phyloP scores from a whole-genome alignment of 1,284 basidiomycete species.

The Naganishia sp. region DNA sequence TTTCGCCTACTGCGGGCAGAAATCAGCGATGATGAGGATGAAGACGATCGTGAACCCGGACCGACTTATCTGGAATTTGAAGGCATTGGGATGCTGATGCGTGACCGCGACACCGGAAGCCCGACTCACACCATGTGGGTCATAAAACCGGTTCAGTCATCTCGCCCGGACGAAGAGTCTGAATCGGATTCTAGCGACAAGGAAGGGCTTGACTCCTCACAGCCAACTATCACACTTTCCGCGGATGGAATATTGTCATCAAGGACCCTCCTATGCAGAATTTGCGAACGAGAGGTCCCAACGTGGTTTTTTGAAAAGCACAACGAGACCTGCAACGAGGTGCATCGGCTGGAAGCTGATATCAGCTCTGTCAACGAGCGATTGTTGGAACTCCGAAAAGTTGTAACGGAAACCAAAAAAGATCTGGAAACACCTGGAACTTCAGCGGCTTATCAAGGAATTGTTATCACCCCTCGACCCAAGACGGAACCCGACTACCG shows the following conservation, averaged over 20 bases:
- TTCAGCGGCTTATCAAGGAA: constrained; percentile 79
- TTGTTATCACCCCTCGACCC: constrained; percentile 35
- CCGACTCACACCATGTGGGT: constrained; percentile 99
- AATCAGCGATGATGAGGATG: constrained; percentile 44
- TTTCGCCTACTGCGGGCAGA: constrained; percentile 71
- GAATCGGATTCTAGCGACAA: constrained; percentile 3
- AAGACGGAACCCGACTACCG: constrained; percentile 26
- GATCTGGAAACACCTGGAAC: constrained; percentile 59
- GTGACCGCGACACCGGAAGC: constrained; percentile 79
- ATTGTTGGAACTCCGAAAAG: constrained; percentile 78
- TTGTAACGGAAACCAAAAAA: constrained; percentile 70
- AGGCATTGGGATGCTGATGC: constrained; percentile 98
- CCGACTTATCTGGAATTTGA: constrained; percentile 84
- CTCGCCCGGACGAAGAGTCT: constrained; percentile 29
- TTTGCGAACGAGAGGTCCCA: constrained; percentile 94
- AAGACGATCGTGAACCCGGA: constrained; percentile 50
- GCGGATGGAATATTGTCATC: constrained; percentile 61
- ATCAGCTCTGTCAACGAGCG: constrained; percentile 92
- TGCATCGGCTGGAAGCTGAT: constrained; percentile 94
- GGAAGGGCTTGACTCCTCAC: constrained; percentile 5
- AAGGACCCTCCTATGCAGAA: constrained; percentile 91
- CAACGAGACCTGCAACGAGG: constrained; percentile 97
- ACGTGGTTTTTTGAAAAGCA: constrained; percentile 99
- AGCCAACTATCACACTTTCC: constrained; percentile 29
- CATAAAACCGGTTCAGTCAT: constrained; percentile 76